Evolutionary conservation across 768 basidiomycete genomes (phyloP).

Genomic region (Amanita jacksonii): DNA sequence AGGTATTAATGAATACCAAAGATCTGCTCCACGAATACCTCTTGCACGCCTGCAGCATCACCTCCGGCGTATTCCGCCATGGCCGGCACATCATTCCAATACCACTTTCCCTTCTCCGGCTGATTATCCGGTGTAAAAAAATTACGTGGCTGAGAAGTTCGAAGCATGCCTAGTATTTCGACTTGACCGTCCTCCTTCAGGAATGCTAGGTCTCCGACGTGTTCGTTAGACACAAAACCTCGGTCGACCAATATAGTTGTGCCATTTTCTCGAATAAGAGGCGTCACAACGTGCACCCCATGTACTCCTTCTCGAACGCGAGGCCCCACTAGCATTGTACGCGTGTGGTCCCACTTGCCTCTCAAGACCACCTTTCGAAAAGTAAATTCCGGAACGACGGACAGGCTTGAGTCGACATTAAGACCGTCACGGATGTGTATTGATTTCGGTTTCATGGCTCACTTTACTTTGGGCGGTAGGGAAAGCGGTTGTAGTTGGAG

Average conservation of each 20-base stretch:
- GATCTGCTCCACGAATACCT: constrained; percentile 85
- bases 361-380: constrained; percentile 76
- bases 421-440: constrained; percentile 15
- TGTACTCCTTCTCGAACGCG: constrained; percentile 82
- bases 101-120: constrained; percentile 76
- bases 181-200: constrained; percentile 45
- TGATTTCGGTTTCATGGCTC: constrained; percentile 16
- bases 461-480: constrained; percentile 87
- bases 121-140: constrained; percentile 85
- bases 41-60: constrained; percentile 61
- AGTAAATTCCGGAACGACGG: constrained; percentile 78
- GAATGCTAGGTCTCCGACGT: constrained; percentile 20
- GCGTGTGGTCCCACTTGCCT: constrained; percentile 73
- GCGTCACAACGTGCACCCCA: constrained; percentile 85
- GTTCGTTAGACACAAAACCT: constrained; percentile 71
- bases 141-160: constrained; percentile 65
- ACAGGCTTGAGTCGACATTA: constrained; percentile 30
- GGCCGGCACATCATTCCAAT: constrained; percentile 77
- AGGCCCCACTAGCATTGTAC: constrained; percentile 75
- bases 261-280: constrained; percentile 69
- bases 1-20: constrained; percentile 52
- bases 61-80: constrained; percentile 79
- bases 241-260: constrained; percentile 87
- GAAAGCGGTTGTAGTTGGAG: constrained; percentile 67
- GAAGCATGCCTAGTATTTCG: constrained; percentile 79